Conservation (phyloP, 129 eudicot genomes). For the Flaveria trinervia region DNA sequence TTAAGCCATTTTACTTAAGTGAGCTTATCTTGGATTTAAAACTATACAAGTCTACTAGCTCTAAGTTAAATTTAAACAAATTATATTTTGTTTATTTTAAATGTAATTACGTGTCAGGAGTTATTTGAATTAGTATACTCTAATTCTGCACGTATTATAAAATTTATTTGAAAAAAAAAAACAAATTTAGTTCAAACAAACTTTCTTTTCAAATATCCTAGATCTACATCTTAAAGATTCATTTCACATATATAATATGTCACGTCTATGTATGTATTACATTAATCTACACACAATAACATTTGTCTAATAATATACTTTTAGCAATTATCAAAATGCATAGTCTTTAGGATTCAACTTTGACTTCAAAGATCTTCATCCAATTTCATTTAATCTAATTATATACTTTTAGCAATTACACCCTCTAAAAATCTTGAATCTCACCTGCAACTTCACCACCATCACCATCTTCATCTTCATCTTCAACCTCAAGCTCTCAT, state of each 20-base stretch:
- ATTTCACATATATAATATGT: background rate
- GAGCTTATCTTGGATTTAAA: background rate
- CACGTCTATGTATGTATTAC: slow-evolving; percentile 9
- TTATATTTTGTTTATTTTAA: background rate
- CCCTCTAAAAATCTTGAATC: slow-evolving; percentile 16
- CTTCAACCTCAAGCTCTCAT: slow-evolving; percentile 14
- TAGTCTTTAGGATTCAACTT: slow-evolving; percentile 18
- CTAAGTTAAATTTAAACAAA: background rate
- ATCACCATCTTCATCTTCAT: slow-evolving; percentile 21
- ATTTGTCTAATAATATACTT: background rate
- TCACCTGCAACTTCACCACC: background rate
- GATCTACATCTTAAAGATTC: background rate
- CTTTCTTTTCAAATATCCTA: background rate
- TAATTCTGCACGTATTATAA: too few species aligned
- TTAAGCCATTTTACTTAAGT: background rate
- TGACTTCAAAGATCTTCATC: slow-evolving; percentile 25
- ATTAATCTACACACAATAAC: background rate
- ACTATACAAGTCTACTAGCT: background rate
- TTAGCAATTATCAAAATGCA: background rate
- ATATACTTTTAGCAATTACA: background rate
- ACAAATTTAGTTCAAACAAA: background rate
- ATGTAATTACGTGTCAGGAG: too few species aligned
- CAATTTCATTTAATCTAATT: background rate
- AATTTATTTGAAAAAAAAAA: background rate
- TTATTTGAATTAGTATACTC: too few species aligned